A percentile compares a stretch with the other conserved stretches of the same genome.
These are phyloP conservation scores for Cerioporus squamosus DNA, from an alignment of 1,284 basidiomycete species.

Conservation along the genomic window DNA sequence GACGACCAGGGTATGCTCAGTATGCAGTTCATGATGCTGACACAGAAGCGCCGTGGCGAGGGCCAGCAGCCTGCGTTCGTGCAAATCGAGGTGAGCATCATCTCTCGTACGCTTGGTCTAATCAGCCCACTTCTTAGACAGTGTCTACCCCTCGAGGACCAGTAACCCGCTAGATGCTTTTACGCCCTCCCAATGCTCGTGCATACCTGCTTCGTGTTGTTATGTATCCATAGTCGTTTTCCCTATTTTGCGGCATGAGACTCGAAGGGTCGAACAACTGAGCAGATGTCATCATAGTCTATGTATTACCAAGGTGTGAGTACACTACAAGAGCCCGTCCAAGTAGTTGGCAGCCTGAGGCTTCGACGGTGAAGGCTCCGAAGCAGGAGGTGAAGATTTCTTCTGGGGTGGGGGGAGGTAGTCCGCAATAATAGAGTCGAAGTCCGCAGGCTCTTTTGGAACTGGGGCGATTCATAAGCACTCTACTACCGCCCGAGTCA, in stretches of 20 bases:
- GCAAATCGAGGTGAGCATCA: constrained; percentile 77
- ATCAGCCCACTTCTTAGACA: too few relatives aligned
- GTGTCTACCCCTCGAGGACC: constrained; percentile 61
- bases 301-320: constrained; percentile 13
- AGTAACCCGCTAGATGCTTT: too few relatives aligned
- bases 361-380: constrained; percentile 27
- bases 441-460: constrained; percentile 49
- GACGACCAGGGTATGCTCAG: constrained; percentile 80
- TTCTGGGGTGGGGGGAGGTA: constrained; percentile 51
- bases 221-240: constrained; percentile 11
- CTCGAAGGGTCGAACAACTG: too few relatives aligned
- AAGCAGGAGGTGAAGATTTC: constrained; percentile 25
- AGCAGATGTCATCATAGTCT: not conserved
- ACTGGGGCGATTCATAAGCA: constrained; percentile 33
- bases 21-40: constrained; percentile 87
- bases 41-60: constrained; percentile 51
- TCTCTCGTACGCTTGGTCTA: too few relatives aligned
- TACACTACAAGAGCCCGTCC: constrained; percentile 47
- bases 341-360: constrained; percentile 39
- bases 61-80: constrained; percentile 67
- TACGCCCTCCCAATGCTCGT: too few relatives aligned
- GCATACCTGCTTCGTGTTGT: not conserved
- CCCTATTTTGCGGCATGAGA: too few relatives aligned
- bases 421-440: constrained; percentile 74
- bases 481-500: not conserved